Evolutionary conservation across 352 stramenopile species (phyloP), one percentile per base, ranked within the genome.

Genomic region (Thraustotheca clavata): DNA sequence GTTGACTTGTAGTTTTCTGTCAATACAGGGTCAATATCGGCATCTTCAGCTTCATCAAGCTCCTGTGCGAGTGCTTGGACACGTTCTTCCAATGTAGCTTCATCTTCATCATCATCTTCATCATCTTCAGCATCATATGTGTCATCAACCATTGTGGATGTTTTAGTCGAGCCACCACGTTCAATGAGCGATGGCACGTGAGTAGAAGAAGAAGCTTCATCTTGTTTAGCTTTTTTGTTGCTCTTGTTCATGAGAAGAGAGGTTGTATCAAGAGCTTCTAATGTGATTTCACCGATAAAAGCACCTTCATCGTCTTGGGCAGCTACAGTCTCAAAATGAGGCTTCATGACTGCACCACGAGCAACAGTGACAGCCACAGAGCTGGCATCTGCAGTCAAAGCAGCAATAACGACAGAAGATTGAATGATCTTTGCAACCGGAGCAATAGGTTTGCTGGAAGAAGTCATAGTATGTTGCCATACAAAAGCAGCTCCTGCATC

Each of bases 171-270:
- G 33, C 72, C 82, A 4, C 76, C 80, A 67, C 83, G 82, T 38
- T 89, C 77, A 14, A 75, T 75, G n/a, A 94, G 69, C 31, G 84
- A 85, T 29, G 80, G 84, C 36, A 94, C 75, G 60, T 88, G 79
- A 3, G 57, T 33, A 1, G 14, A 14, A 77, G 76, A 71, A 85
- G 6, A 75, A 32, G 49, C 35, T 16, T 41, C 46, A 11, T 69
- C 54, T 32, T 27, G 32, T 39, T 69, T 54, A 40, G 50, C 54
- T 73, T 91, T 91, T 52, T 71, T 75, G 16, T 69, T 63, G 35
- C 71, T 20, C 20, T 77, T 74, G 5, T 67, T 70, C 18, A 94
- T 68, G 54, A 94, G 69, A 61, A 91, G 55, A 29, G 26, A 16
- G 40, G 57, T 50, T 20, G 35, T 65, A 32, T 65, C 57, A 3